A percentile compares a stretch with the other conserved stretches of the same genome.
These are phyloP conservation scores for Ophiostoma sp. DNA, from an alignment of 2,329 filamentous ascomycete species.

Conservation along the genomic window DNA sequence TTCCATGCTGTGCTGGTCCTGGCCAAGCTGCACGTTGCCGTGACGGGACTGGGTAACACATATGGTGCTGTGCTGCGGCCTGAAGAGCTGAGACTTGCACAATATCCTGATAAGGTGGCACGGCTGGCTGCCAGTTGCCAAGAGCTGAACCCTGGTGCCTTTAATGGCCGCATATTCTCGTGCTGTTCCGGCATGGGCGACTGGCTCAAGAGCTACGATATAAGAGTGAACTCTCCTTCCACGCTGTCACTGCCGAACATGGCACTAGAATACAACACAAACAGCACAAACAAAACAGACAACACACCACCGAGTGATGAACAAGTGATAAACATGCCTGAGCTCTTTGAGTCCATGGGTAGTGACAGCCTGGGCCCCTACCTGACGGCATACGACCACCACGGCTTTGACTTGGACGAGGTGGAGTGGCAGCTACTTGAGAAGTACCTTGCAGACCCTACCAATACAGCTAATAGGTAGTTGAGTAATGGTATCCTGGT, in stretches of 20 bases:
- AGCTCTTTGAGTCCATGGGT: not conserved
- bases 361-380: not conserved
- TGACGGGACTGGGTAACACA: slow-evolving; percentile 14
- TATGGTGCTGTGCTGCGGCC: slow-evolving; percentile 15
- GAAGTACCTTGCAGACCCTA: not conserved
- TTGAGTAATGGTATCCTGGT: no score
- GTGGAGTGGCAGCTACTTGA: slow-evolving; percentile 7
- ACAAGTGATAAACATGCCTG: not conserved
- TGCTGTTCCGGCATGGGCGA: not conserved
- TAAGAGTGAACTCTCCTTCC: not conserved
- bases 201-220: slow-evolving; percentile 6
- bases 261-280: not conserved
- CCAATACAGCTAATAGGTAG: not conserved
- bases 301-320: not conserved
- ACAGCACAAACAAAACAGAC: not conserved
- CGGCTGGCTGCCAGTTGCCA: not conserved
- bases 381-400: not conserved
- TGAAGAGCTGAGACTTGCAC: not conserved
- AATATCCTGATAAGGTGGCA: not conserved
- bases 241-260: not conserved
- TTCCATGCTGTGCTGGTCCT: slow-evolving; percentile 17
- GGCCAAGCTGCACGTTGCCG: slow-evolving; percentile 17
- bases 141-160: not conserved
- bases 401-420: not conserved
- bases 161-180: slow-evolving; percentile 10